These are phyloP conservation scores for Ceratobasidium theobromae DNA, from an alignment of 1,284 basidiomycete species.

Conservation along the genomic window DNA sequence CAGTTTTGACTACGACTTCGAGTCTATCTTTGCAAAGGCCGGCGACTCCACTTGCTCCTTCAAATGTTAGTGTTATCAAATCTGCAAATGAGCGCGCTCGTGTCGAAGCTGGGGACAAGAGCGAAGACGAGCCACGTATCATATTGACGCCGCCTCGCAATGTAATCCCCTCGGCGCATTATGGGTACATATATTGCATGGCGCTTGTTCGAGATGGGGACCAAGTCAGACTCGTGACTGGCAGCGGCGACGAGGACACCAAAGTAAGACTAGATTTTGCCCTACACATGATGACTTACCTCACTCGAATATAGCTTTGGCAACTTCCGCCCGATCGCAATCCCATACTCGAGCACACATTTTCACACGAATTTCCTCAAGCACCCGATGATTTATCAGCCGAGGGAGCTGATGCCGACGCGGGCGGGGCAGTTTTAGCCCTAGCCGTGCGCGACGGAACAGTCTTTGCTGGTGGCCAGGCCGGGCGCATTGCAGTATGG, in stretches of 20 bases:
- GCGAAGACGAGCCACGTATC: conserved; percentile 15
- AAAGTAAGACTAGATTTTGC: conserved; percentile 54
- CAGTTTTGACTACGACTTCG: conserved; percentile 8
- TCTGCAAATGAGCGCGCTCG: conserved; percentile 48
- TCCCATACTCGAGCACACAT: conserved; percentile 10
- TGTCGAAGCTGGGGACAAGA: conserved; percentile 48
- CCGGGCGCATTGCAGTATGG: conserved; percentile 88
- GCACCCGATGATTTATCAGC: conserved; percentile 39
- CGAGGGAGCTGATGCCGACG: conserved; percentile 61
- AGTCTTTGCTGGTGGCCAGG: conserved; percentile 90
- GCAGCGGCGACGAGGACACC: conserved; percentile 85
- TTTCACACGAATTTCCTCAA: conserved; percentile 15
- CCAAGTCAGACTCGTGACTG: conserved; percentile 67
- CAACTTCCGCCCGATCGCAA: conserved; percentile 4
- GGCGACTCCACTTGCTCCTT: background rate
- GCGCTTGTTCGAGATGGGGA: conserved; percentile 51
- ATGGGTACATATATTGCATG: conserved; percentile 92
- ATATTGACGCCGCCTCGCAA: conserved; percentile 65
- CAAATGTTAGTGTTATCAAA: background rate
- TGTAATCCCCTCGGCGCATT: conserved; percentile 85
- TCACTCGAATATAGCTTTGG: conserved; percentile 15
- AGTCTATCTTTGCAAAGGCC: conserved; percentile 1
- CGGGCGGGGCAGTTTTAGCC: conserved; percentile 65
- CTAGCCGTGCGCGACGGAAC: conserved; percentile 76
- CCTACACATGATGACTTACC: background rate